Evolutionary conservation across 768 basidiomycete genomes (phyloP).

Genomic region (Suillus variegatus): DNA sequence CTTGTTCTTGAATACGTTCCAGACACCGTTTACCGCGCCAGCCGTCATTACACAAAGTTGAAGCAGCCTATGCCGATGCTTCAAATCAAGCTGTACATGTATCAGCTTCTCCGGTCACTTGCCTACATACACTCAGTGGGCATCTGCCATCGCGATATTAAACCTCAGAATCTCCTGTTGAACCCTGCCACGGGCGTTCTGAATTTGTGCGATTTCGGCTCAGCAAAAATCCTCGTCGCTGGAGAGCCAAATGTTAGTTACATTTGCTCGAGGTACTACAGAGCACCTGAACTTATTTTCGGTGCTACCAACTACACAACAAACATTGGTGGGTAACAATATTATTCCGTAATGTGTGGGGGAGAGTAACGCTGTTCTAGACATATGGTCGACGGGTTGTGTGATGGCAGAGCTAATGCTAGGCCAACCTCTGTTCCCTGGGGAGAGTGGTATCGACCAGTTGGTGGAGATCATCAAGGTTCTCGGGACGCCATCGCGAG

Average conservation of each 20-base stretch:
- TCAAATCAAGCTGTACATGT: constrained; percentile 99
- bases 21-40: constrained; percentile 98
- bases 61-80: constrained; percentile 99
- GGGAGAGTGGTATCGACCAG: constrained; percentile 98
- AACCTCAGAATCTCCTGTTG: constrained; percentile 97
- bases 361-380: constrained; percentile 40
- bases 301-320: constrained; percentile 99
- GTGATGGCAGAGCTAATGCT: constrained; percentile 99
- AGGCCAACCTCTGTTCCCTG: constrained; percentile 98
- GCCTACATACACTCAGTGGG: constrained; percentile 99
- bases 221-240: constrained; percentile 96
- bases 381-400: constrained; percentile 99
- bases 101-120: constrained; percentile 95
- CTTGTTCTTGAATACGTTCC: constrained; percentile 99
- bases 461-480: constrained; percentile 99
- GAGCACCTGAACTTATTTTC: constrained; percentile 98
- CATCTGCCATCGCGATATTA: constrained; percentile 99
- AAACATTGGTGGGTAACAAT: constrained; percentile 83
- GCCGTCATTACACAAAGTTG: constrained; percentile 98
- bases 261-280: constrained; percentile 99
- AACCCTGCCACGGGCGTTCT: constrained; percentile 97
- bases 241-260: constrained; percentile 99
- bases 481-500: constrained; percentile 94
- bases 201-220: constrained; percentile 98
- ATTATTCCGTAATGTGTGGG: not conserved